These are phyloP conservation scores for Globisporangium rhizosaccharum DNA, from an alignment of 352 stramenopile genomes.

Conservation along the genomic window DNA sequence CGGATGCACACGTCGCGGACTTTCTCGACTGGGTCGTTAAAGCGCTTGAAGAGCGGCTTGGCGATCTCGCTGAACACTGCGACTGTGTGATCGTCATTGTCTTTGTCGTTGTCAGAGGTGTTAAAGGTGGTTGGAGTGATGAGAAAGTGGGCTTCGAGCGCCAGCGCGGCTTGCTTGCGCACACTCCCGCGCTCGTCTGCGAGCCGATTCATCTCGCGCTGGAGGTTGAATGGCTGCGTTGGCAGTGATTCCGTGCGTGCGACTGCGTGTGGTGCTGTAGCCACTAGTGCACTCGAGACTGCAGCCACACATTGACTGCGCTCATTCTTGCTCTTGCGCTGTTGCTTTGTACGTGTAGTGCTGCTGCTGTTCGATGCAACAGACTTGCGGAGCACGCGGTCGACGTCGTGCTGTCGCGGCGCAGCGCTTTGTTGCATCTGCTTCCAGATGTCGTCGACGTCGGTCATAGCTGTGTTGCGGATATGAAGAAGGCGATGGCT, in stretches of 20 bases:
- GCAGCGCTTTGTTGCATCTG: conserved; percentile 31
- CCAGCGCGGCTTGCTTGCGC: conserved; percentile 55
- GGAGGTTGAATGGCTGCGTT: conserved; percentile 27
- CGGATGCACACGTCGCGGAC: conserved; percentile 67
- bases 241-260: neutral
- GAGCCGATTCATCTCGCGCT: conserved; percentile 55
- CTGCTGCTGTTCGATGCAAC: conserved; percentile 16
- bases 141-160: conserved; percentile 44
- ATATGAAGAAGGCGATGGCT: neutral
- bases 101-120: neutral
- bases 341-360: neutral
- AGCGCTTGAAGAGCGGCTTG: conserved; percentile 77
- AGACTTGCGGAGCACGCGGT: conserved; percentile 35
- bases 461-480: conserved; percentile 6
- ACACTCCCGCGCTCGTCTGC: conserved; percentile 37
- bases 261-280: neutral
- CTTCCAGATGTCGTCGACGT: conserved; percentile 42
- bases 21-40: conserved; percentile 79
- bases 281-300: neutral
- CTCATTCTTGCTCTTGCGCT: neutral
- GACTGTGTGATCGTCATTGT: neutral
- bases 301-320: neutral
- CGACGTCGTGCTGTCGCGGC: conserved; percentile 19
- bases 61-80: conserved; percentile 39
- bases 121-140: neutral